A percentile compares a stretch with the other conserved stretches of the same genome.
These are phyloP conservation scores for Sarocladium strictum DNA, from an alignment of 2,329 filamentous ascomycete genomes.

Conservation along the genomic window DNA sequence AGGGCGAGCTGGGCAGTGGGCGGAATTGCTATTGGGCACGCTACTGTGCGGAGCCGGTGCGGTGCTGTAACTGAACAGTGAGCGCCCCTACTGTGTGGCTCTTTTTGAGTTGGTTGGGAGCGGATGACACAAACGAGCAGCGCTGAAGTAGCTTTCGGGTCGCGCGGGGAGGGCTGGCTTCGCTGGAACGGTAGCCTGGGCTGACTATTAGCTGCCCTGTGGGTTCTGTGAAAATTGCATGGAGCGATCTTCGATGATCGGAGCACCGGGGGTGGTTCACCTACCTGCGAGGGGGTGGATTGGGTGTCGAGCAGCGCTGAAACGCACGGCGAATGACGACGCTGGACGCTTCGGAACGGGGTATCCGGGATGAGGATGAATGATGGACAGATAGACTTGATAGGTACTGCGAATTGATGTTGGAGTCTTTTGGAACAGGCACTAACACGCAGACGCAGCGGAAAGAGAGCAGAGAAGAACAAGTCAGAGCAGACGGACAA, in stretches of 20 bases:
- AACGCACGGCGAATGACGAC: conserved; percentile 6
- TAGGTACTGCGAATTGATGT: background rate
- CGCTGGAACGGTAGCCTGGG: conserved; percentile 5
- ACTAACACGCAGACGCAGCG: background rate
- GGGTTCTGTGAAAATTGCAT: conserved; percentile 6
- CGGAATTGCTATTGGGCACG: background rate
- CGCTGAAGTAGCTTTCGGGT: conserved; percentile 2
- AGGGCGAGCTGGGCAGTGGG: background rate
- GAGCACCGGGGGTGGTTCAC: conserved; percentile 4
- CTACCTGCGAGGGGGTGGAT: conserved; percentile 8
- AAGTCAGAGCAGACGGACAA: background rate
- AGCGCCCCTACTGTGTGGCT: too few species aligned
- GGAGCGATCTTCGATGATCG: conserved; percentile 10
- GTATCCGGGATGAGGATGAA: background rate
- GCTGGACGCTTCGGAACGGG: conserved; percentile 4
- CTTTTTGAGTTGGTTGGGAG: too few species aligned
- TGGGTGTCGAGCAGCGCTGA: background rate
- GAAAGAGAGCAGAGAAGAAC: background rate
- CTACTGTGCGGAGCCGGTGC: conserved; percentile 5
- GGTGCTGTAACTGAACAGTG: background rate
- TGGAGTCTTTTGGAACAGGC: background rate
- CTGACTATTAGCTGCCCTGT: conserved; percentile 2
- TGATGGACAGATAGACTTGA: background rate
- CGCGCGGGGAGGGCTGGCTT: conserved; percentile 7
- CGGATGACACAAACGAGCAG: background rate